phyloP scores from a whole-genome alignment of 108 stramenopile species.

The Nannochloropsis oceanica region DNA sequence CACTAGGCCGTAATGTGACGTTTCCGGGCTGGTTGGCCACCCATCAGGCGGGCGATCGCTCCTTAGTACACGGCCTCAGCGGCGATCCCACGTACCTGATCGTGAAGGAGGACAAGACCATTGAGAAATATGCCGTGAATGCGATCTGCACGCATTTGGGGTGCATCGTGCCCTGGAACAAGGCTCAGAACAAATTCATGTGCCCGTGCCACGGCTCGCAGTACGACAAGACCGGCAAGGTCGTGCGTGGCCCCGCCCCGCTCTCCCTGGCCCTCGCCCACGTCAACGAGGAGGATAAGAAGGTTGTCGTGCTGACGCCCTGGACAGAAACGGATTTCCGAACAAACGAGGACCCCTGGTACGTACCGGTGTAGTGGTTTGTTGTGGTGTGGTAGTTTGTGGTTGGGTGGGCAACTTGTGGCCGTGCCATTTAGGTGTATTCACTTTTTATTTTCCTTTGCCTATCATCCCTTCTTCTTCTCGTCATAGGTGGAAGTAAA shows the following conservation, averaged over 20 bases:
- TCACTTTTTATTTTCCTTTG: too few species aligned
- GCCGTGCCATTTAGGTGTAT: too few species aligned
- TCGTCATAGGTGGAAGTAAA: too few species aligned
- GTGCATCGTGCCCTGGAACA: slow-evolving; percentile 96
- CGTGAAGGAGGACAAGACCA: slow-evolving; percentile 75
- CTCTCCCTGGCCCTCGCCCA: slow-evolving; percentile 85
- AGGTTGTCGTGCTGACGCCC: slow-evolving; percentile 67
- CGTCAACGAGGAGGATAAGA: slow-evolving; percentile 54
- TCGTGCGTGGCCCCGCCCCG: slow-evolving; percentile 91
- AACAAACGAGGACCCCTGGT: slow-evolving; percentile 85
- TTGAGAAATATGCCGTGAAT: slow-evolving; percentile 41
- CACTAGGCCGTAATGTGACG: slow-evolving; percentile 73
- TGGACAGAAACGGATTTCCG: slow-evolving; percentile 95
- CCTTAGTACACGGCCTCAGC: slow-evolving; percentile 87
- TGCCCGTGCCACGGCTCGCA: slow-evolving; percentile 99
- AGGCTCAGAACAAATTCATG: slow-evolving; percentile 92
- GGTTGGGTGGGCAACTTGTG: too few species aligned
- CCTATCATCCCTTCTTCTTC: too few species aligned
- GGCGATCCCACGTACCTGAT: slow-evolving; percentile 98
- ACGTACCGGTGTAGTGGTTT: too few species aligned
- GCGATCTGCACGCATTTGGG: slow-evolving; percentile 95
- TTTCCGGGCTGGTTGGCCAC: slow-evolving; percentile 64
- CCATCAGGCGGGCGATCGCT: slow-evolving; percentile 66
- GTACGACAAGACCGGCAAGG: slow-evolving; percentile 77
- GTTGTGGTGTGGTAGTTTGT: too few species aligned